These are phyloP conservation scores for Linnemannia zychae DNA, from an alignment of 192 early-diverging fungal genomes.

Conservation along the genomic window DNA sequence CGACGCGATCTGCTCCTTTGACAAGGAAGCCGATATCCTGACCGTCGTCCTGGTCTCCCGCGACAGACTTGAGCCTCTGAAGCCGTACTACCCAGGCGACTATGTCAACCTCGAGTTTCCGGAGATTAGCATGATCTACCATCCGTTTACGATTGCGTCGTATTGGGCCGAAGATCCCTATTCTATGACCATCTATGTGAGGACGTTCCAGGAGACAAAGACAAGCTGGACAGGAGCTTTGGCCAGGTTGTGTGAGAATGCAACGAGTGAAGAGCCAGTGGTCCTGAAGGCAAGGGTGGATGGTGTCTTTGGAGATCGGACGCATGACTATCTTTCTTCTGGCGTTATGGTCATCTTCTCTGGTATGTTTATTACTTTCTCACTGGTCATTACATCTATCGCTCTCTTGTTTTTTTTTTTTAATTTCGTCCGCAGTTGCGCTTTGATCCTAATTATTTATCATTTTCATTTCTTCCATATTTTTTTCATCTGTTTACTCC, in stretches of 20 bases:
- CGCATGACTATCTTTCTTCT: conserved; percentile 34
- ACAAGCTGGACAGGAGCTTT: conserved; percentile 43
- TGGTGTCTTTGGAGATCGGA: conserved; percentile 49
- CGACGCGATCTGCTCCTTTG: conserved; percentile 29
- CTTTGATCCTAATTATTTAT: neutral
- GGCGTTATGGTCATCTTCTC: conserved; percentile 44
- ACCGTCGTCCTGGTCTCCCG: conserved; percentile 24
- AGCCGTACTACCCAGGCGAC: conserved; percentile 48
- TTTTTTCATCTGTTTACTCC: neutral
- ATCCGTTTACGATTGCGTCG: conserved; percentile 51
- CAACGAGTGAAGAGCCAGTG: conserved; percentile 10
- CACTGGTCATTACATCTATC: too few relatives aligned
- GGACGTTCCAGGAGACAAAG: conserved; percentile 42
- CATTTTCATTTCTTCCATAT: neutral
- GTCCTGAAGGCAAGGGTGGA: conserved; percentile 34
- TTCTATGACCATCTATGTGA: conserved; percentile 48
- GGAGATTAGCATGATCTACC: conserved; percentile 30
- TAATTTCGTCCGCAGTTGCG: neutral
- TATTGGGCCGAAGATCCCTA: conserved; percentile 55
- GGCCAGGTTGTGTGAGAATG: conserved; percentile 21
- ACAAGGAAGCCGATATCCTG: conserved; percentile 48
- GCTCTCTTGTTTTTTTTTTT: neutral
- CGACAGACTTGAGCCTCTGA: conserved; percentile 36
- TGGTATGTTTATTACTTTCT: conserved; percentile 16
- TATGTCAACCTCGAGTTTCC: conserved; percentile 51